Evolutionary conservation across 495 filamentous ascomycete species (phyloP), one percentile per base, ranked within the genome.

Genomic region (Daldinia decipiens): DNA sequence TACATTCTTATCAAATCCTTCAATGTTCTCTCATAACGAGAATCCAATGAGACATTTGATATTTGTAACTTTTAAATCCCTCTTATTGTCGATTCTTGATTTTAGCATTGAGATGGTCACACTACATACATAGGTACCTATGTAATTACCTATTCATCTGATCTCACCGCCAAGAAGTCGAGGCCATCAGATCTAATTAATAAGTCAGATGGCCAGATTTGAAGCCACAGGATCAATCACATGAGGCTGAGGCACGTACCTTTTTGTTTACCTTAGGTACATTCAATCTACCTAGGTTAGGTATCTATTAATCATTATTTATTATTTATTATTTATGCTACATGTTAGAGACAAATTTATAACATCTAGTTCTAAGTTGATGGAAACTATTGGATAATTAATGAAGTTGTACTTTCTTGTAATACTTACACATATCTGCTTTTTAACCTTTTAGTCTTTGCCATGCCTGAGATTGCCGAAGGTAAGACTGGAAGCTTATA

Each of bases 401-500:
- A 57, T 54, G 27, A 53, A 43, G 17, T 3, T 39, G 26, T 11
- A 63, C 27, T 29, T 15, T 15, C 39, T 34, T 38, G 17, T 29
- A 39, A 47, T 54, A 8, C 31, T 6, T 6, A 45, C 40, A 47
- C 21, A 47, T 43, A 19, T 27, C 34, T 40, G 55, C 52, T 60
- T 21, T 21, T 15, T 52, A 6, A 15, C 21, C n/a, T 36, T 17
- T n/a, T 36, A 13, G 32, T 24, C 24, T 19, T 7, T 12, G 50
- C 43, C 13, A 95, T 95, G 92, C 92, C 92, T 67, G 92, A 95
- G 59, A 89, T 94, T 56, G 90, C 90, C 24, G 92, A 95, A 84
- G 83, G 87, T 87, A 62, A 74, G 80, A 56, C 32, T 36, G 15
- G n/a, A 24, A 47, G 19, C 43, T 40, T 17, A 40, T 15, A 15